A percentile compares a stretch with the other conserved stretches of the same genome.
Conservation (phyloP, 2,329 filamentous ascomycete species). For the Thelonectria rubi region DNA sequence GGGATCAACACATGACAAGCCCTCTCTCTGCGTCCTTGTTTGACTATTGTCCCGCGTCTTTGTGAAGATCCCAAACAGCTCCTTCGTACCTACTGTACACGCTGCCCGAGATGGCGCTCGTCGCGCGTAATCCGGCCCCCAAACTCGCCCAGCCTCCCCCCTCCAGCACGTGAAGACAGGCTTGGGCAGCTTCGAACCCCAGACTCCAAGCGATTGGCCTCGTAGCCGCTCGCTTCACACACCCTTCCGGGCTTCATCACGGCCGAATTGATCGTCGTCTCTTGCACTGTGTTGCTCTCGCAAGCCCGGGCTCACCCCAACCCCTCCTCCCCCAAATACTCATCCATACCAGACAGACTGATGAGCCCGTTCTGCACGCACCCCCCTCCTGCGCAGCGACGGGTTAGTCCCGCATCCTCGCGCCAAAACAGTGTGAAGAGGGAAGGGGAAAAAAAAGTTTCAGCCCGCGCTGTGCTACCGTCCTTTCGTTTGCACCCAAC, state of each 20-base stretch:
- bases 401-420: too few species aligned
- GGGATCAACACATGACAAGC: neutral
- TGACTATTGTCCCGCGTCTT: too few species aligned
- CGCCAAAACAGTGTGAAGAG: too few species aligned
- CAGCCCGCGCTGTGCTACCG: slow-evolving; percentile 14
- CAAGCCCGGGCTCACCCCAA: neutral
- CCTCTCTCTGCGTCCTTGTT: too few species aligned
- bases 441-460: neutral
- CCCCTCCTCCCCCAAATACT: neutral
- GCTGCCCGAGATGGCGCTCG: slow-evolving; percentile 17
- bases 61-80: too few species aligned
- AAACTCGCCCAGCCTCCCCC: slow-evolving; percentile 30
- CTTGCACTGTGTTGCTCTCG: neutral
- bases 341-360: neutral
- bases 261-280: neutral
- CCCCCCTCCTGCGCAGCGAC: too few species aligned
- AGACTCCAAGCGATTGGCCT: slow-evolving; percentile 31
- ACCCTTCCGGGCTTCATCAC: slow-evolving; percentile 20
- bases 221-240: slow-evolving; percentile 38
- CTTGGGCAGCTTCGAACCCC: neutral
- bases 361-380: too few species aligned
- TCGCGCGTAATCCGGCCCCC: slow-evolving; percentile 30
- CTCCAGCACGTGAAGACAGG: slow-evolving; percentile 31
- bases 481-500: neutral
- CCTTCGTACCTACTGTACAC: too few species aligned